A percentile compares a stretch with the other conserved stretches of the same genome.
Evolutionary conservation across 305 asterid genomes (phyloP).

Genomic region (Caryopteris hybrid): DNA sequence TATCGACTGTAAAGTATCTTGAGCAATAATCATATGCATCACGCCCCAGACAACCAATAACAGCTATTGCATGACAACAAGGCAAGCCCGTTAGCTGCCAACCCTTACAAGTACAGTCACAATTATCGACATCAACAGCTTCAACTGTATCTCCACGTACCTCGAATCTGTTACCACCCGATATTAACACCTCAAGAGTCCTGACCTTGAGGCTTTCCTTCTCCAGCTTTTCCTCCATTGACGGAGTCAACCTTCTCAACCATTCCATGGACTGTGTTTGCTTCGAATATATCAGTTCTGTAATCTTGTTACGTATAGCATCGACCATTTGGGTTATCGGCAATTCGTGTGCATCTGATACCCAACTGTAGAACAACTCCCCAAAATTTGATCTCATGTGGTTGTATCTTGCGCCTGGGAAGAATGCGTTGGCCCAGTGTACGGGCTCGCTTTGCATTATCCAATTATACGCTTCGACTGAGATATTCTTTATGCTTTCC

Average conservation of each 20-base stretch:
- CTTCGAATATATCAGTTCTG: slow-evolving; percentile 60
- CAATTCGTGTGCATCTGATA: slow-evolving; percentile 80
- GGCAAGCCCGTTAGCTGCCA: slow-evolving; percentile 89
- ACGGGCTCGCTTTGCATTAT: slow-evolving; percentile 80
- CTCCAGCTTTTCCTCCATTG: slow-evolving; percentile 70
- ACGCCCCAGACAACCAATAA: slow-evolving; percentile 44
- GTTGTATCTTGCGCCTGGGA: slow-evolving; percentile 82
- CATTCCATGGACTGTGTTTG: slow-evolving; percentile 57
- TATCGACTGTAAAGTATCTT: slow-evolving; percentile 57
- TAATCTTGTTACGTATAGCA: slow-evolving; percentile 64
- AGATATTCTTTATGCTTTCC: slow-evolving; percentile 76
- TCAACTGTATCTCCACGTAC: slow-evolving; percentile 77
- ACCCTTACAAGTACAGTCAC: slow-evolving; percentile 65
- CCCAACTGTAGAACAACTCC: slow-evolving; percentile 83
- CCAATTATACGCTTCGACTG: slow-evolving; percentile 83
- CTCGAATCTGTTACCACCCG: slow-evolving; percentile 52
- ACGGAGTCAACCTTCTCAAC: slow-evolving; percentile 72
- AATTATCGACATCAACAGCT: slow-evolving; percentile 59
- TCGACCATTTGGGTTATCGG: slow-evolving; percentile 97
- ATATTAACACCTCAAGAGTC: slow-evolving; percentile 38
- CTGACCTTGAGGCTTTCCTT: slow-evolving; percentile 54
- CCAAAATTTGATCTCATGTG: slow-evolving; percentile 79
- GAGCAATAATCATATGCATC: slow-evolving; percentile 72
- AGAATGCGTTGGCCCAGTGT: slow-evolving; percentile 87
- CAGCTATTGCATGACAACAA: slow-evolving; percentile 82